Evolutionary conservation across 2,329 filamentous ascomycete species (phyloP).

Genomic region (Aschersonia sp.): DNA sequence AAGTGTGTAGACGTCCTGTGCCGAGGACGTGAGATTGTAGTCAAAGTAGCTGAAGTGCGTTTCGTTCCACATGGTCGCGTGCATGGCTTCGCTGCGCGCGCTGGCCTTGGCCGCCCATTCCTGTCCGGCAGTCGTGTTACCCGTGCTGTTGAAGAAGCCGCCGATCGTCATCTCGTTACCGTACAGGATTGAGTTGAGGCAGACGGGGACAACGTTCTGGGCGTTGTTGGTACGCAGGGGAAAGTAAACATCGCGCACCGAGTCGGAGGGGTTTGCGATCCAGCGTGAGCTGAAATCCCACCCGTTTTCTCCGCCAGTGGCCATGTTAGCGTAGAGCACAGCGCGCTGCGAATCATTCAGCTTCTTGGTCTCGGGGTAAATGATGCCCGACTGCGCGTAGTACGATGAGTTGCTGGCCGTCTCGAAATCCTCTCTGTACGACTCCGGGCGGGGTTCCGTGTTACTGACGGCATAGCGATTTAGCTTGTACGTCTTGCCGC

Average conservation of each 20-base stretch:
- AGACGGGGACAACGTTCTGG: slow-evolving; percentile 43
- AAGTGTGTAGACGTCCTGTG: slow-evolving; percentile 40
- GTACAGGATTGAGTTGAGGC: slow-evolving; percentile 56
- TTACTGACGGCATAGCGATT: slow-evolving; percentile 47
- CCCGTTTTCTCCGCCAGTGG: slow-evolving; percentile 50
- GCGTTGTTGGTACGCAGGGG: slow-evolving; percentile 50
- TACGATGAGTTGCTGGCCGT: slow-evolving; percentile 53
- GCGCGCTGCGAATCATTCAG: slow-evolving; percentile 38
- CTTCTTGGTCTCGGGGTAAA: slow-evolving; percentile 35
- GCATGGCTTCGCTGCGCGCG: slow-evolving; percentile 46
- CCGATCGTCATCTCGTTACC: slow-evolving; percentile 47
- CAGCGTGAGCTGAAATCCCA: slow-evolving; percentile 50
- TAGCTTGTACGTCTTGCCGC: slow-evolving; percentile 34
- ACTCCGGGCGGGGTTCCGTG: slow-evolving; percentile 52
- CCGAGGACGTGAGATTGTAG: slow-evolving; percentile 46
- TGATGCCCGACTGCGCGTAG: slow-evolving; percentile 40
- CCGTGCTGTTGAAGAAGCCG: slow-evolving; percentile 33
- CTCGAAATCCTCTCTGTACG: slow-evolving; percentile 49
- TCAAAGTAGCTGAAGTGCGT: slow-evolving; percentile 52
- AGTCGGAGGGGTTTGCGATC: slow-evolving; percentile 41
- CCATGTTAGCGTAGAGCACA: slow-evolving; percentile 45
- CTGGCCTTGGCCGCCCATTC: slow-evolving; percentile 34
- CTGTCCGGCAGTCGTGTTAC: slow-evolving; percentile 33
- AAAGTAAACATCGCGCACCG: slow-evolving; percentile 45
- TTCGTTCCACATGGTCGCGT: slow-evolving; percentile 48